Evolutionary conservation across 495 filamentous ascomycete species (phyloP), one percentile per base, ranked within the genome.

Genomic region (Durotheca rogersii): DNA sequence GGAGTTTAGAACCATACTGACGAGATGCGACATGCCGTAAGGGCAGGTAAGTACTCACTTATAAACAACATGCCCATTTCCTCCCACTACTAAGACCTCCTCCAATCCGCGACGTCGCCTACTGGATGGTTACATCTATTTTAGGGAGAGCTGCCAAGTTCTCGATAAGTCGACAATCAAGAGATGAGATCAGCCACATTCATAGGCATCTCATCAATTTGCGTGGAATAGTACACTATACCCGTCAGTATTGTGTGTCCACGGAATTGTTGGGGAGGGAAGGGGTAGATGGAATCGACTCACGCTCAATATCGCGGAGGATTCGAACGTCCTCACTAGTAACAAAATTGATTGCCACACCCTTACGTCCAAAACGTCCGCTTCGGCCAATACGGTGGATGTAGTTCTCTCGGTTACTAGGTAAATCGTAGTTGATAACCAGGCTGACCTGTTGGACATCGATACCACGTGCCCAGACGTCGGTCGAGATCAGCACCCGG

Each of bases 161-260:
- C n/a, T 5, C 17, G 2, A 31, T 15, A 7, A n/a, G 7, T 15
- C 6, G 7, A 16, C 10, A 16, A 29, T 52, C 47, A 64, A 47
- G 61, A 41, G 50, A 86, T 76, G 21, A 85, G 73, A 60, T 86
- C 82, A 37, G 83, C 82, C 48, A 87, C 83, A 64, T 97, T 97
- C 93, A 98, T 96, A 18, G 93, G 93, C 93, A 98, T 98, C 78
- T 98, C 93, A 64, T 98, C 93, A 56, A 98, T 98, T 72, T 98
- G 93, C 37, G 93, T 98, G 27, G 89, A 95, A 70, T 96, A 96
- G 70, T 94, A 96, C 58, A 90, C 83, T 85, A 34, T 21, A 19
- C 7, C 29, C n/a, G 46, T 78, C 64, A 81, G 72, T 33, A 56
- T 43, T 2, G 9, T 10, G 38, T 20, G 27, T 16, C 10, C 9